phyloP scores from a whole-genome alignment of 306 rosid species.

The Prunus padus region DNA sequence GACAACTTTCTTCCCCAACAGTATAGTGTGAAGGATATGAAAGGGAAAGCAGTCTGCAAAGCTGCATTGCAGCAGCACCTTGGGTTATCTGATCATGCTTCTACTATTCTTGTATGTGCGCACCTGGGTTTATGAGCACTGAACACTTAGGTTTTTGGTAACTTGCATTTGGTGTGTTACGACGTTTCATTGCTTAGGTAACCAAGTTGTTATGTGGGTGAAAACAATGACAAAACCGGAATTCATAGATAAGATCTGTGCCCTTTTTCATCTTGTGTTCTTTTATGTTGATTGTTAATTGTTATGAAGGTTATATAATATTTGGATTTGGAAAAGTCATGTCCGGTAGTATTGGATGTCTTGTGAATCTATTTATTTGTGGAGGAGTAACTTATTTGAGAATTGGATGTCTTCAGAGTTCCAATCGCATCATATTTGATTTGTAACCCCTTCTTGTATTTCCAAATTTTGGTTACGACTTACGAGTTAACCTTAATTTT shows the following conservation, averaged over 20 bases:
- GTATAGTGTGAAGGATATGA: constrained; percentile 57
- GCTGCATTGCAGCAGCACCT: constrained; percentile 54
- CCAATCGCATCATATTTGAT: background rate
- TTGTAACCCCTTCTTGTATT: background rate
- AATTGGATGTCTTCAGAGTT: background rate
- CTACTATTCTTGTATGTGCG: constrained; percentile 52
- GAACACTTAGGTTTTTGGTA: background rate
- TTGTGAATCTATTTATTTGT: background rate
- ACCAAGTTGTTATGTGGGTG: background rate
- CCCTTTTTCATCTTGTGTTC: background rate
- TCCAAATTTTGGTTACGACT: background rate
- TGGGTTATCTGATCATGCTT: constrained; percentile 54
- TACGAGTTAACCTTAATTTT: background rate
- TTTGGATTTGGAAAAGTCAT: background rate
- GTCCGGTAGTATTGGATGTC: background rate
- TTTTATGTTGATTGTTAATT: background rate
- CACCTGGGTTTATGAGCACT: constrained; percentile 9
- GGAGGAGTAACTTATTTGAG: background rate
- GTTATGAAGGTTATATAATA: background rate
- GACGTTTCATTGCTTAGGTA: background rate
- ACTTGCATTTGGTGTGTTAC: constrained; percentile 20
- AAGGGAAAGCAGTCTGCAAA: constrained; percentile 74
- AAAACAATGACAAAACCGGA: background rate
- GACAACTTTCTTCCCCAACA: constrained; percentile 68
- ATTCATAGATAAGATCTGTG: background rate